Evolutionary conservation across 1,284 basidiomycete genomes (phyloP).

Genomic region (Rhodotorula sp.): DNA sequence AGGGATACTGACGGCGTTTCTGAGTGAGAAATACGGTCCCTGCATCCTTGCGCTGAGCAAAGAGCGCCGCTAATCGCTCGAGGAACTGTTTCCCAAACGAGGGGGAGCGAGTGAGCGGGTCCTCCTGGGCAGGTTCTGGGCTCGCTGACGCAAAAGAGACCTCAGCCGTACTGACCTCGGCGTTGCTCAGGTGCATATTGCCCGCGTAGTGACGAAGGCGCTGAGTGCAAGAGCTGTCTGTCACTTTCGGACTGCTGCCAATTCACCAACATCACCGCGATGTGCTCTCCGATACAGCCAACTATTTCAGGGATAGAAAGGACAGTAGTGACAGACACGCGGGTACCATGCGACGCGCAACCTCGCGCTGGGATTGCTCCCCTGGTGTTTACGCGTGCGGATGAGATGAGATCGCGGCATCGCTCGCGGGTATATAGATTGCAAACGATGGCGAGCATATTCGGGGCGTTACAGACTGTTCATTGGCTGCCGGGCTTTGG

Average conservation of each 20-base stretch:
- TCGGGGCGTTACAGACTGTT: no score
- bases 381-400: no score
- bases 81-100: conserved; percentile 30
- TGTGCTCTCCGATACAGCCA: no score
- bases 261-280: no score
- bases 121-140: not conserved
- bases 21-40: conserved; percentile 36
- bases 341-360: no score
- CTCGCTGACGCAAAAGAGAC: not conserved
- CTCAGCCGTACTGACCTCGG: not conserved
- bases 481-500: no score
- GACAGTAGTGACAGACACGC: no score
- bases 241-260: not conserved
- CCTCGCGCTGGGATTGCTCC: no score
- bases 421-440: not conserved
- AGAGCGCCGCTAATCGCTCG: conserved; percentile 19
- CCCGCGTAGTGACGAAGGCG: not conserved
- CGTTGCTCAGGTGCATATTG: conserved; percentile 6
- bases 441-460: not conserved
- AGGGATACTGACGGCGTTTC: conserved; percentile 30
- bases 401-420: no score
- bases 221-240: not conserved
- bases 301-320: no score
- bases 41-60: conserved; percentile 8
- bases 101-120: not conserved